phyloP scores from a whole-genome alignment of 441 rosid genomes.

The Gossypium gossypioides region DNA sequence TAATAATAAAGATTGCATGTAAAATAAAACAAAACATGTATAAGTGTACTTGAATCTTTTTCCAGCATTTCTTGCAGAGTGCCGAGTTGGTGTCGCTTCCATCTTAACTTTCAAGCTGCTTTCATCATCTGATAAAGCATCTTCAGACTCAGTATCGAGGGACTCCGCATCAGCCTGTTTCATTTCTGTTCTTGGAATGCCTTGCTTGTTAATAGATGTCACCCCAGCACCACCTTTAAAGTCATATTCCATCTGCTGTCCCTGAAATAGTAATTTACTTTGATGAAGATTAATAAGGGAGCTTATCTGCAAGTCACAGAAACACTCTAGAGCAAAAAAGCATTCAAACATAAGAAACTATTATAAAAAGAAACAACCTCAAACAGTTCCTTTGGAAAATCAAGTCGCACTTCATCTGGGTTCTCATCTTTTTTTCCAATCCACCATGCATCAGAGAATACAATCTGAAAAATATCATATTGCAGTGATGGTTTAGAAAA shows the following conservation, averaged over 20 bases:
- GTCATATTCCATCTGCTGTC: constrained; percentile 40
- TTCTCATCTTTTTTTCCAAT: constrained; percentile 84
- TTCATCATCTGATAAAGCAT: constrained; percentile 40
- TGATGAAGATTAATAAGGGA: background rate
- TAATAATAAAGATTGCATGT: background rate
- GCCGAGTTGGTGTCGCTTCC: constrained; percentile 56
- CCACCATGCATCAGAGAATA: constrained; percentile 94
- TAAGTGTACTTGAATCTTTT: constrained; percentile 57
- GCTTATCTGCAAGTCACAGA: background rate
- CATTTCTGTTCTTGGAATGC: constrained; percentile 24
- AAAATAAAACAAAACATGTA: constrained; percentile 12
- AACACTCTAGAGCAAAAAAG: background rate
- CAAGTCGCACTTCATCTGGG: constrained; percentile 66
- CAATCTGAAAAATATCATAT: constrained; percentile 41
- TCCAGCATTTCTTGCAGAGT: constrained; percentile 60
- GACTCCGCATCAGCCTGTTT: constrained; percentile 37
- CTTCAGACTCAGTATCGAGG: constrained; percentile 40
- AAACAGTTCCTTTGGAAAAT: constrained; percentile 61
- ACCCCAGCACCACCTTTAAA: constrained; percentile 78
- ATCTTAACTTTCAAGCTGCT: constrained; percentile 27
- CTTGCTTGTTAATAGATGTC: constrained; percentile 26
- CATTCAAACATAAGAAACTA: background rate
- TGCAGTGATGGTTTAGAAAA: constrained; percentile 1
- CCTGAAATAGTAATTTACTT: constrained; percentile 32
- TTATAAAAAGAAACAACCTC: constrained; percentile 37